Base-by-base conservation (phyloP, 306 rosid species). In the Citrullus mucosospermus region DNA sequence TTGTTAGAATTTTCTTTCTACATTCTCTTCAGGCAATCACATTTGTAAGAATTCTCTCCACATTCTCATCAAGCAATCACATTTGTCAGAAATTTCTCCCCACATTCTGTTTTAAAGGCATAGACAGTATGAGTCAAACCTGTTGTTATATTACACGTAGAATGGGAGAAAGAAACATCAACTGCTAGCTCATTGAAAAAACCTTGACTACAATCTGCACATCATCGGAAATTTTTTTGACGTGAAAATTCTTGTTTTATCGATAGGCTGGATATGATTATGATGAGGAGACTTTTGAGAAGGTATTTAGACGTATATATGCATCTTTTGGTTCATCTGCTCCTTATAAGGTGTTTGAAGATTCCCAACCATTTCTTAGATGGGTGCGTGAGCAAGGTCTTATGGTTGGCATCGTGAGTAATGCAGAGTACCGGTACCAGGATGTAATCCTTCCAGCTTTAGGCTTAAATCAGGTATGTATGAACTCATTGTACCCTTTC, bases 241-340 rank as follows among this genome's bases (percentile, higher is more conserved):
- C 74, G 51, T 67, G 48, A 55, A 54, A 53, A 58, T 38, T 62
- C 38, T 79, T 88, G 56, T 86, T 79, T 90, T 86, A 54, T 25
- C 83, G 56, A 59, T 90, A 95, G 97, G 98, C 97, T 84, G 97
- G 98, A 81, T 95, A 92, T 84, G 93, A 88, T 4, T 92, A 90
- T 32, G 97, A 95, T 10, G 98, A 95, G 85, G 98, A 95, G 89
- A 95, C 96, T 54, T 95, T 95, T 87, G 98, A 92, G 84, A 95
- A 95, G 80, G 91, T 95, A 81, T 95, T 95, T 82, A 85, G 85
- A 66, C 97, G 97, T 82, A 95, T 95, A 82, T 92, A 92, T 82
- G 79, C 97, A 50, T 86, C 98, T 6, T 92, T 95, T 83, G 97
- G 98, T 80, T 95, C 98, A 32, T 86, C 97, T 76, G 98, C 97